Evolutionary conservation across 192 early-diverging fungal genomes (phyloP).

Genomic region (Coemansia sp.): DNA sequence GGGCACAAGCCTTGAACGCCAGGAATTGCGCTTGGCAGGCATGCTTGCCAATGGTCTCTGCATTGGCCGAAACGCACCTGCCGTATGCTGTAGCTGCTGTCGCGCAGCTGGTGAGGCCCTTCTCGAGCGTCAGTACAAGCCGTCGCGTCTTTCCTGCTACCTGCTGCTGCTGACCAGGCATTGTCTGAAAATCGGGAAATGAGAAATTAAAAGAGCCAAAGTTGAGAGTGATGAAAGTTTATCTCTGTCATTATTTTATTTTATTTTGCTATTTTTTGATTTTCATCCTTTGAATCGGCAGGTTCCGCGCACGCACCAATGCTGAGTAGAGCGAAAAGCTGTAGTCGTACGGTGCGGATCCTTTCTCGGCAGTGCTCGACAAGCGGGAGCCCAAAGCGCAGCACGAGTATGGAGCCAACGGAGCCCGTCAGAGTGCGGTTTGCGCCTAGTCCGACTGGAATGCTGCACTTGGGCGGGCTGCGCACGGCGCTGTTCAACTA

Average conservation of each 20-base stretch:
- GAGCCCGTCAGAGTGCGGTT: constrained; percentile 77
- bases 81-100: constrained; percentile 56
- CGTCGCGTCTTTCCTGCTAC: constrained; percentile 35
- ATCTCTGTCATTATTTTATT: no score
- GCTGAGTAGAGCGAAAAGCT: neutral
- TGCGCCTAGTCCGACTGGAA: constrained; percentile 91
- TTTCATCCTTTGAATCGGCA: neutral
- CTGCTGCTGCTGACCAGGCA: constrained; percentile 25
- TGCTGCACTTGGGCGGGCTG: constrained; percentile 89
- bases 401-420: constrained; percentile 22
- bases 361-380: constrained; percentile 4
- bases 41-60: constrained; percentile 58
- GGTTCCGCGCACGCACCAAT: neutral
- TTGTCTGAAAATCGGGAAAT: constrained; percentile 5
- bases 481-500: constrained; percentile 93
- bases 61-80: constrained; percentile 51
- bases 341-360: neutral
- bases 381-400: neutral
- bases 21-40: constrained; percentile 60
- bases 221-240: neutral
- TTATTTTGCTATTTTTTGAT: neutral
- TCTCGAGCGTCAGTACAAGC: constrained; percentile 49
- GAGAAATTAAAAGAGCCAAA: neutral
- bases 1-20: constrained; percentile 58
- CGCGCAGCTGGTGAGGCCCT: constrained; percentile 39